These are phyloP conservation scores for Hypoxylon subgilvum DNA, from an alignment of 495 filamentous ascomycete species.

Conservation along the genomic window DNA sequence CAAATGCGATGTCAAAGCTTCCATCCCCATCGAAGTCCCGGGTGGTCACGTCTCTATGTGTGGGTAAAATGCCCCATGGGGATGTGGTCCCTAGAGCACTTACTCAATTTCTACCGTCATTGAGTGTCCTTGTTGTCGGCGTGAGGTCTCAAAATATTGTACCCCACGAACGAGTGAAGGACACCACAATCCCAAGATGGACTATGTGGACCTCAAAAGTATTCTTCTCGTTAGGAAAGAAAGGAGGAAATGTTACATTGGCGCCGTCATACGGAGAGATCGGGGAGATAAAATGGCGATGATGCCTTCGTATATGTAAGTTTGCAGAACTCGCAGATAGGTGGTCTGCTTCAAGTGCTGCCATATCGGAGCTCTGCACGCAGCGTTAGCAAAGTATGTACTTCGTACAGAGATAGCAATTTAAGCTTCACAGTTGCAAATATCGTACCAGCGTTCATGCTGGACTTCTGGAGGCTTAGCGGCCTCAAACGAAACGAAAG, in stretches of 20 bases:
- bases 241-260: slow-evolving; percentile 1
- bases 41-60: slow-evolving; percentile 3
- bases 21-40: not conserved
- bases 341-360: not conserved
- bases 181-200: not conserved
- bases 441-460: no score
- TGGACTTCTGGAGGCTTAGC: no score
- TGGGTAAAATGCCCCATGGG: slow-evolving; percentile 3
- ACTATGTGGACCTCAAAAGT: not conserved
- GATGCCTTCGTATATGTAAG: slow-evolving; percentile 5
- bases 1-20: slow-evolving; percentile 9
- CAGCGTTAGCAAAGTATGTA: slow-evolving; percentile 8
- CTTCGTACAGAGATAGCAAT: not conserved
- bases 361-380: slow-evolving; percentile 2
- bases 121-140: not conserved
- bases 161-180: slow-evolving; percentile 3
- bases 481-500: no score
- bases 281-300: not conserved
- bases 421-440: no score
- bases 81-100: not conserved
- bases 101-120: not conserved
- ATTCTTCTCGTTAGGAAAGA: not conserved
- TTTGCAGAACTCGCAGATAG: slow-evolving; percentile 3
- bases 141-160: not conserved
- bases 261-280: not conserved